phyloP scores from a whole-genome alignment of 306 rosid species.

The Parietaria judaica region DNA sequence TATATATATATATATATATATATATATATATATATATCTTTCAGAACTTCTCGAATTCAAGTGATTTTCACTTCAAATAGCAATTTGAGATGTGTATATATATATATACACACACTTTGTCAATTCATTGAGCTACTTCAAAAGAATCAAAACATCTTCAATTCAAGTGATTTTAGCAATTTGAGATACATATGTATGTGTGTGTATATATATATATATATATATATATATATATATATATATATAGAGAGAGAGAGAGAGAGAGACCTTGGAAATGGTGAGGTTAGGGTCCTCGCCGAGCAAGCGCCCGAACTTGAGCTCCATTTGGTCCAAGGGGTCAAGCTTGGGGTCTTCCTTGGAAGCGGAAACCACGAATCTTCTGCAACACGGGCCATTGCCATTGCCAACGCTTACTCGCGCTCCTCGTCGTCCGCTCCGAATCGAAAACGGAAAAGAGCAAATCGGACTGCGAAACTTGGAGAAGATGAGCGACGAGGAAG shows the following conservation, averaged over 20 bases:
- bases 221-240: too few relatives aligned
- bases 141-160: too few relatives aligned
- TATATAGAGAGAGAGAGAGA: not conserved
- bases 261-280: slow-evolving; percentile 74
- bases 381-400: slow-evolving; percentile 20
- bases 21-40: not conserved
- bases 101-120: too few relatives aligned
- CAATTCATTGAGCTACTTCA: too few relatives aligned
- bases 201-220: too few relatives aligned
- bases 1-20: not conserved
- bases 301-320: slow-evolving; percentile 83
- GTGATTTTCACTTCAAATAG: too few relatives aligned
- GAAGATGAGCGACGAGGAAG: slow-evolving; percentile 12
- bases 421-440: slow-evolving; percentile 14
- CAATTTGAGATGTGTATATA: too few relatives aligned
- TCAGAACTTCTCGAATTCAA: too few relatives aligned
- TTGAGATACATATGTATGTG: too few relatives aligned
- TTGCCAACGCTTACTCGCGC: not conserved
- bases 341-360: slow-evolving; percentile 55
- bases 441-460: slow-evolving; percentile 23
- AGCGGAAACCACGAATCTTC: slow-evolving; percentile 33
- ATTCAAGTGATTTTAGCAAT: too few relatives aligned
- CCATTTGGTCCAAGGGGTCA: slow-evolving; percentile 68
- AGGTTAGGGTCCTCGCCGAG: slow-evolving; percentile 92
- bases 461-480: slow-evolving; percentile 22